These are phyloP conservation scores for Aspergillus sp. DNA, from an alignment of 2,329 filamentous ascomycete species.

Conservation along the genomic window DNA sequence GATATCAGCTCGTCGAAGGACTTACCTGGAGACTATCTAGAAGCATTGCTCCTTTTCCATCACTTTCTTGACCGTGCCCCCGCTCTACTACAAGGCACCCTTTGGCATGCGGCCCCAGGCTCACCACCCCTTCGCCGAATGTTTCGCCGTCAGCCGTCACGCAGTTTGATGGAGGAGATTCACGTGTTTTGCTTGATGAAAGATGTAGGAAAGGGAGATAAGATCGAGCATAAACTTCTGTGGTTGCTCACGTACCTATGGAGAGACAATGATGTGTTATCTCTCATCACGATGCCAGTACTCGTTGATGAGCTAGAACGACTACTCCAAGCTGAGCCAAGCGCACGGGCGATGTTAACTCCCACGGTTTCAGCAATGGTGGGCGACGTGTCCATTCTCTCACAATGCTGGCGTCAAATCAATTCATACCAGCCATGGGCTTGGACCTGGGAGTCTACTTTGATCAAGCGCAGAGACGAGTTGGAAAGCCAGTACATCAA, in stretches of 20 bases:
- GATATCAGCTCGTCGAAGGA: constrained; percentile 12
- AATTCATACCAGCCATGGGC: constrained; percentile 57
- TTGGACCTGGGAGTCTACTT: constrained; percentile 40
- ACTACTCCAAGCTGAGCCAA: constrained; percentile 44
- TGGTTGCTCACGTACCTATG: constrained; percentile 18
- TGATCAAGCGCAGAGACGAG: constrained; percentile 23
- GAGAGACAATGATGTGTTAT: constrained; percentile 38
- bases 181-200: neutral
- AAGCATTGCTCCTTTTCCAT: constrained; percentile 12
- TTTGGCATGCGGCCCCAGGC: constrained; percentile 2
- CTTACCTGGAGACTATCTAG: constrained; percentile 15
- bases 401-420: constrained; percentile 52
- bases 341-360: constrained; percentile 46
- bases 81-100: neutral
- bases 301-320: constrained; percentile 57
- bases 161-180: neutral
- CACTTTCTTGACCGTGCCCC: constrained; percentile 10
- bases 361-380: constrained; percentile 42
- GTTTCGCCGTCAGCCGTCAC: constrained; percentile 13
- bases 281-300: constrained; percentile 39
- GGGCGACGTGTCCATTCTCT: constrained; percentile 52
- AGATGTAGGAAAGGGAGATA: neutral
- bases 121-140: constrained; percentile 20
- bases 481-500: constrained; percentile 7
- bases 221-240: neutral